Evolutionary conservation across 1,284 basidiomycete genomes (phyloP), one percentile per base, ranked within the genome.

Genomic region (Melanopsichium pennsylvanicum): DNA sequence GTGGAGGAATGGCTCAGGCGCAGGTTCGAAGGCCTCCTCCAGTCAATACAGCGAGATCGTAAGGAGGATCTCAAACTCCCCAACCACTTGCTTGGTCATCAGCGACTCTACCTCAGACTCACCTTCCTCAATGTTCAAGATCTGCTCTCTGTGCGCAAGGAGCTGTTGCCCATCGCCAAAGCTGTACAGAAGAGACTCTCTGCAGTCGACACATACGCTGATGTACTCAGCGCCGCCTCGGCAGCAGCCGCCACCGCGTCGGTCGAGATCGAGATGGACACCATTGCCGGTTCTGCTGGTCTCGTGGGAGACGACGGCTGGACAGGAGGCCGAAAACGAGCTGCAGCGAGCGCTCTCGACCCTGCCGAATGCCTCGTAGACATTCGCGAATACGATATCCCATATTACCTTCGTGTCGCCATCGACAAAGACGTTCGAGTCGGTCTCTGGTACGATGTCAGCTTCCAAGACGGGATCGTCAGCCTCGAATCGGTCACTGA

Each of bases 351-450:
- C 23, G 72, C 68, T 5, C 85, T 85, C 68, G 93, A 95, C 76
- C 92, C 95, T 7, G 86, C 88, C 43, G 93, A 97, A 50, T 90
- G 88, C 70, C 92, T 98, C 77, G 88, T 96, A 79, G 96, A 98
- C 81, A 87, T 96, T 43, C 87, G 95, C 38, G 96, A 98, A 82
- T 97, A 91, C 83, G 96, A 99, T 81, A 91, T 98, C 21, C 91
- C 93, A 1, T 99, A 98, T 82, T 97, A 98, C 82, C 86, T 97
- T 29, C 93, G 96, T 26, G 93, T 97, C 16, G 94, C 96, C 19
- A 99, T 98, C 81, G 96, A 99, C 85, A 93, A 95, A 80, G 93
- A 97, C 54, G 87, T 98, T 50, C 93, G 96, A 43, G 94, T 97
- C 51, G 96, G 96, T 54, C 84, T 98, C 27, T 99, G 96, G 96